Conservation (phyloP, 768 basidiomycete genomes). For the Agrocybe praecox region DNA sequence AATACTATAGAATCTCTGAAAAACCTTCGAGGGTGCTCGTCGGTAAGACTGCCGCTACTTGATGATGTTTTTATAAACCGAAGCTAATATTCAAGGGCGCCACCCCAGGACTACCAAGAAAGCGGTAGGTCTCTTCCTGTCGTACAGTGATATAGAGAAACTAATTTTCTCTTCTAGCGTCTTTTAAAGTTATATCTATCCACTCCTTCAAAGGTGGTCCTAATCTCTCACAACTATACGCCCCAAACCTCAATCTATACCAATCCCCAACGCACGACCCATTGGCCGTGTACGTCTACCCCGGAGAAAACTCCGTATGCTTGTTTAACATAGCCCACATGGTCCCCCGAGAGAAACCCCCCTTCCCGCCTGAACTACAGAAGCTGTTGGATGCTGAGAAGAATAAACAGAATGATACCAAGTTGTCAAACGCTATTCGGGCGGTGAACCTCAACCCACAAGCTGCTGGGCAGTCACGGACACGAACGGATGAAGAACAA, state of each 20-base stretch:
- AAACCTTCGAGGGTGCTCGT: conserved; percentile 58
- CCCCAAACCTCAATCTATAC: conserved; percentile 42
- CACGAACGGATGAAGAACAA: background rate
- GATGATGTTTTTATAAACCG: no score
- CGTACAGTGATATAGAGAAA: background rate
- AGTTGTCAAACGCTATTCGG: conserved; percentile 4
- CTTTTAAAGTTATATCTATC: conserved; percentile 63
- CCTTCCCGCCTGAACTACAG: conserved; percentile 38
- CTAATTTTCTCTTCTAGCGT: conserved; percentile 41
- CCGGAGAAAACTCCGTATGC: conserved; percentile 40
- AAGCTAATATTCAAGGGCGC: no score
- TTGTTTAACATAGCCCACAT: conserved; percentile 52
- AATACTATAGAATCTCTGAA: conserved; percentile 24
- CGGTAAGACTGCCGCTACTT: conserved; percentile 43
- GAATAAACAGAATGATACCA: background rate
- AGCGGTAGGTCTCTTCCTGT: conserved; percentile 53
- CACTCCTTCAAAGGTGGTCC: conserved; percentile 42
- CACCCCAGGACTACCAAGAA: conserved; percentile 69
- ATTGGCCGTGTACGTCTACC: conserved; percentile 45
- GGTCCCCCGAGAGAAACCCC: conserved; percentile 40
- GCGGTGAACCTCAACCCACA: background rate
- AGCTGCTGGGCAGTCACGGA: background rate
- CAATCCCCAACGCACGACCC: conserved; percentile 52
- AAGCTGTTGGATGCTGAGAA: conserved; percentile 5
- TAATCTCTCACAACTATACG: conserved; percentile 27